Evolutionary conservation across 257 asterid species (phyloP), one percentile per base, ranked within the genome.

Genomic region (Scutellaria barbata): DNA sequence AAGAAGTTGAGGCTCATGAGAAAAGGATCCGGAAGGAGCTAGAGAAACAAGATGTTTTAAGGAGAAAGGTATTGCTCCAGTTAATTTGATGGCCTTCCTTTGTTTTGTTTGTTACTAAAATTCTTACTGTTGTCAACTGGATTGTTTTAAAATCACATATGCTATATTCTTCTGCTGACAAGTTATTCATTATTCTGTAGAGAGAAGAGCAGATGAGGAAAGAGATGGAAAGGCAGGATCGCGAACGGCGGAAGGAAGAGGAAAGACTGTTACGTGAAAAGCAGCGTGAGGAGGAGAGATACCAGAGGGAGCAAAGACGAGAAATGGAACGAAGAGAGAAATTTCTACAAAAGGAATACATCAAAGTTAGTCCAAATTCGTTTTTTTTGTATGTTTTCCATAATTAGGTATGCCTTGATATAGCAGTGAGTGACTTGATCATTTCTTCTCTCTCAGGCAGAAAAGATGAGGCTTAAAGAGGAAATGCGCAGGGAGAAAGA

Each of bases 241-340:
- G 89, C 30, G 98, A 92, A 81, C 81, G 96, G 74, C 85, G 90
- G 57, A 90, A 80, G 83, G 98, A 90, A 80, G 97, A 92, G 78
- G 95, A 90, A 71, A 85, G 95, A 60, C 76, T 90, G 73, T 72
- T 92, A 75, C 95, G 98, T n/a, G 97, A 92, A 77, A 87, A 87
- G 80, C 96, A 73, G 75, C 92, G 96, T 18, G 95, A 90, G 69
- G 95, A 87, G 77, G 98, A 92, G 78, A 84, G 85, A 74, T 79
- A 8, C 67, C 95, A 77, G 75, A 83, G 90, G 75, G 98, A 90
- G 84, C 93, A 90, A 80, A 85, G 86, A 77, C 96, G 98, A 50
- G 97, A 90, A 84, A 84, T 92, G 87, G 98, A 92, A 71, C 79
- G 96, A 68, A 80, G 90, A 81, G 97, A 92, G 82, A 92, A 81